Base-by-base conservation (phyloP, 441 rosid species). In the Erysimum pusillum region DNA sequence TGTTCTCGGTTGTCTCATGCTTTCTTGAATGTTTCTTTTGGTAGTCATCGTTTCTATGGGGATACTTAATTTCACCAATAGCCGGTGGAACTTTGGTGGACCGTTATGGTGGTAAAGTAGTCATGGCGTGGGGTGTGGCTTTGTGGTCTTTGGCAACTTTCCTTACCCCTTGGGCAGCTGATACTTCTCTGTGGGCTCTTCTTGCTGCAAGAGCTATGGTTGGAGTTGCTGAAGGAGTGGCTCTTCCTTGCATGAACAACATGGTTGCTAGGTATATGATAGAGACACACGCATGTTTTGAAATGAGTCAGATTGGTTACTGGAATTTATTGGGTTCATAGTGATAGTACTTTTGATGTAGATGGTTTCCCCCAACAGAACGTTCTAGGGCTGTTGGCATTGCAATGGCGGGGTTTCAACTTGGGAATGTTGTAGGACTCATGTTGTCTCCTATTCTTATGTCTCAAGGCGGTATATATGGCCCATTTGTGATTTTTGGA, bases 241-340 rank as follows among this genome's bases (percentile, higher is more conserved):
- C 99, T 76, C 96, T 92, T 79, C 99, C 98, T 82, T 88, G 94
- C 58, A 92, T 95, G 99, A 95, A 92, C 92, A 95, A 95, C 76
- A 91, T 95, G 98, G 87, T 92, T 54, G 94, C 88, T 17, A 95
- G 98, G 98, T 94, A 87, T 82, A 62, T 5, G 65, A 31, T 28
- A 28, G n/a, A 22, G 20, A 68, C 44, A 49, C 61, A 45, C 61
- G 7, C 8, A 32, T 69, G 77, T 61, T 62, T 66, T 25, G 4
- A 45, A 53, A 61, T 31, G 5, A 35, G n/a, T 46, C 10, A 52
- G 28, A 32, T 39, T 63, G 53, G 71, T 85, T 76, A 17, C 44
- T 41, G 69, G 20, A 42, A 69, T 71, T 25, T 45, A 20, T 76
- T 14, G 72, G 51, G 75, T 38, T 44, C 35, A n/a, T 71, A 76